Evolutionary conservation across 1,139 yeast species (phyloP).

Genomic region (Candida sanyaensis): DNA sequence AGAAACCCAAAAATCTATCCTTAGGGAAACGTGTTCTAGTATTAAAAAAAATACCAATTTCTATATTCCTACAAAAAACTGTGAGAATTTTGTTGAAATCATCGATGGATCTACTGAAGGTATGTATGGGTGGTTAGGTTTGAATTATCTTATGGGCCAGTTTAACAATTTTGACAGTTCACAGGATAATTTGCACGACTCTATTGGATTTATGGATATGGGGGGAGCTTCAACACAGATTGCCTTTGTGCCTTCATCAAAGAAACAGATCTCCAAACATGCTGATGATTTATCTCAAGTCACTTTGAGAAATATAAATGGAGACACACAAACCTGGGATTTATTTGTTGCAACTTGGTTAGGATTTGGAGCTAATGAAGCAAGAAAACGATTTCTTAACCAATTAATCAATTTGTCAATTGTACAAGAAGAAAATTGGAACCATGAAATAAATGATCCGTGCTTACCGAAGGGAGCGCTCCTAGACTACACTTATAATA

Average conservation of each 20-base stretch:
- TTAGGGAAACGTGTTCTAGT: slow-evolving; percentile 52
- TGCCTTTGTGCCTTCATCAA: slow-evolving; percentile 69
- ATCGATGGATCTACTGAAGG: slow-evolving; percentile 86
- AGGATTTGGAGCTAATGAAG: slow-evolving; percentile 85
- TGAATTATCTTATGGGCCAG: slow-evolving; percentile 65
- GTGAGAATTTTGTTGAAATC: slow-evolving; percentile 63
- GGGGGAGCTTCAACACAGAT: slow-evolving; percentile 88
- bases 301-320: slow-evolving; percentile 58
- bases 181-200: slow-evolving; percentile 36
- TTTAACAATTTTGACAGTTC: slow-evolving; percentile 45
- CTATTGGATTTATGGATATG: slow-evolving; percentile 87
- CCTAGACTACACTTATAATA: slow-evolving; percentile 41
- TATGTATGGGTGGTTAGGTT: slow-evolving; percentile 75
- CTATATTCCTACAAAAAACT: slow-evolving; percentile 37
- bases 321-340: slow-evolving; percentile 64
- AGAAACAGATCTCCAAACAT: slow-evolving; percentile 55
- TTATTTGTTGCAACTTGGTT: slow-evolving; percentile 83
- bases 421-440: slow-evolving; percentile 21
- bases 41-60: slow-evolving; percentile 53
- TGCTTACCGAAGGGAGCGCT: slow-evolving; percentile 67
- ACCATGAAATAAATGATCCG: slow-evolving; percentile 55
- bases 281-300: slow-evolving; percentile 63
- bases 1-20: slow-evolving; percentile 44
- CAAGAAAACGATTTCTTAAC: slow-evolving; percentile 62
- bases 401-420: slow-evolving; percentile 41